Evolutionary conservation across 257 asterid species (phyloP).

Genomic region (Primulina tabacum): DNA sequence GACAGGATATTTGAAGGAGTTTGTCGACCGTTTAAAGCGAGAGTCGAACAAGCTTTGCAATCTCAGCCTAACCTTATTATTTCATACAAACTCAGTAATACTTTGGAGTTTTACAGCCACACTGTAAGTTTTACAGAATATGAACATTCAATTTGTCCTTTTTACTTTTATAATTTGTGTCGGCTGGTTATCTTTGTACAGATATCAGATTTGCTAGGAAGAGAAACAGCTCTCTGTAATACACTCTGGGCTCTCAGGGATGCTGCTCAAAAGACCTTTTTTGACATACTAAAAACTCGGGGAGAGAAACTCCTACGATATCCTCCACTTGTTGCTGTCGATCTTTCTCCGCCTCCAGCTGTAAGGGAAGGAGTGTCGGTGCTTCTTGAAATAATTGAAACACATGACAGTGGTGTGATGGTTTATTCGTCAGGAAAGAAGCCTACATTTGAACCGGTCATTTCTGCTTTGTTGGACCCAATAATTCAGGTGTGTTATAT

Average conservation of each 20-base stretch:
- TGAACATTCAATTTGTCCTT: slow-evolving; percentile 4
- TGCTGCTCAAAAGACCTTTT: slow-evolving; percentile 87
- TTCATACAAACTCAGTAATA: slow-evolving; percentile 82
- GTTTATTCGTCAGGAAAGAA: slow-evolving; percentile 66
- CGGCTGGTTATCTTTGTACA: slow-evolving; percentile 31
- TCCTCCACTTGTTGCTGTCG: slow-evolving; percentile 89
- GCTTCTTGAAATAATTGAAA: slow-evolving; percentile 87
- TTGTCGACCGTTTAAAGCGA: slow-evolving; percentile 94
- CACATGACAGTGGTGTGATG: slow-evolving; percentile 87
- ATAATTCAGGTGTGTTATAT: slow-evolving; percentile 69
- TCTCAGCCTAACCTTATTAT: slow-evolving; percentile 88
- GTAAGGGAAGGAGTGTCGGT: slow-evolving; percentile 83
- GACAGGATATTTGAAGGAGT: slow-evolving; percentile 98
- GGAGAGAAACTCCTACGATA: slow-evolving; percentile 94
- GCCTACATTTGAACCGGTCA: slow-evolving; percentile 80
- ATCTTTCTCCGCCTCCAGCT: slow-evolving; percentile 93
- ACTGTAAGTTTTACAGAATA: slow-evolving; percentile 56
- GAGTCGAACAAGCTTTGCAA: slow-evolving; percentile 98
- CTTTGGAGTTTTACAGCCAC: slow-evolving; percentile 94
- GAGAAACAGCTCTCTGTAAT: slow-evolving; percentile 83
- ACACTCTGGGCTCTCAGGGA: slow-evolving; percentile 93
- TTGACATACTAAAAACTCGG: slow-evolving; percentile 80
- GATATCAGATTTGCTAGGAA: slow-evolving; percentile 92
- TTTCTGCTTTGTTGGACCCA: slow-evolving; percentile 94
- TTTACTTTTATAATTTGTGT: slow-evolving; percentile 21